Conservation (phyloP, 805 yeast species). For the Cyberlindnera subsufficiens region DNA sequence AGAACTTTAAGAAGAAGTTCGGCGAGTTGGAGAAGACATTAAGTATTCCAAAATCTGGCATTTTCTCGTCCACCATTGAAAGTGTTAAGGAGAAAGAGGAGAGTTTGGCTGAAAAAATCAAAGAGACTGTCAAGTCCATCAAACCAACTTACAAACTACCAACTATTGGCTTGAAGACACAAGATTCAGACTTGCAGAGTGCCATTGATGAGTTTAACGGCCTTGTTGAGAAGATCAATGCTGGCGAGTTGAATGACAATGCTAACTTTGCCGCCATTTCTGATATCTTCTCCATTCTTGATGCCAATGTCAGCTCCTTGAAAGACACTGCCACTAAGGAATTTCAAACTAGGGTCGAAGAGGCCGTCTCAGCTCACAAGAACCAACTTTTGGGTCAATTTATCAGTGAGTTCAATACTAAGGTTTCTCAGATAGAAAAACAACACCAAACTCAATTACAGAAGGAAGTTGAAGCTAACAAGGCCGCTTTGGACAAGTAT, state of each 20-base stretch:
- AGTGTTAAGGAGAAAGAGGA: slow-evolving; percentile 15
- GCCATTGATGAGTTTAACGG: slow-evolving; percentile 21
- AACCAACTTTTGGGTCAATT: slow-evolving; percentile 53
- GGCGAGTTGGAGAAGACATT: slow-evolving; percentile 34
- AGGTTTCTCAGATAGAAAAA: slow-evolving; percentile 52
- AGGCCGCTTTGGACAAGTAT: slow-evolving; percentile 56
- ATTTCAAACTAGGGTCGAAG: slow-evolving; percentile 15
- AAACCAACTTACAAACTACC: slow-evolving; percentile 12
- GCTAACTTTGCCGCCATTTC: slow-evolving; percentile 11
- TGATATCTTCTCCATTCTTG: slow-evolving; percentile 14
- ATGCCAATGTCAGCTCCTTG: slow-evolving; percentile 15
- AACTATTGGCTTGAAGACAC: slow-evolving; percentile 26
- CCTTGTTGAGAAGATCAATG: slow-evolving; percentile 19
- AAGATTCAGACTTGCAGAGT: slow-evolving; percentile 22
- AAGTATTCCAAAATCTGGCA: slow-evolving; percentile 34
- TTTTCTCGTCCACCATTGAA: slow-evolving; percentile 28
- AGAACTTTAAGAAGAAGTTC: slow-evolving; percentile 32
- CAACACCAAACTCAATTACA: slow-evolving; percentile 53
- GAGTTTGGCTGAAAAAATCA: slow-evolving; percentile 6
- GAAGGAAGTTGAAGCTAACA: slow-evolving; percentile 63
- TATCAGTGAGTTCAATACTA: slow-evolving; percentile 54
- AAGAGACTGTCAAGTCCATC: slow-evolving; percentile 7
- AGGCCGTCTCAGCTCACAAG: slow-evolving; percentile 33
- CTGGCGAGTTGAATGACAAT: slow-evolving; percentile 13
- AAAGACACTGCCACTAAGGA: slow-evolving; percentile 7